These are phyloP conservation scores for Hawksworthiomyces lignivorus DNA, from an alignment of 2,329 filamentous ascomycete genomes.

Conservation along the genomic window DNA sequence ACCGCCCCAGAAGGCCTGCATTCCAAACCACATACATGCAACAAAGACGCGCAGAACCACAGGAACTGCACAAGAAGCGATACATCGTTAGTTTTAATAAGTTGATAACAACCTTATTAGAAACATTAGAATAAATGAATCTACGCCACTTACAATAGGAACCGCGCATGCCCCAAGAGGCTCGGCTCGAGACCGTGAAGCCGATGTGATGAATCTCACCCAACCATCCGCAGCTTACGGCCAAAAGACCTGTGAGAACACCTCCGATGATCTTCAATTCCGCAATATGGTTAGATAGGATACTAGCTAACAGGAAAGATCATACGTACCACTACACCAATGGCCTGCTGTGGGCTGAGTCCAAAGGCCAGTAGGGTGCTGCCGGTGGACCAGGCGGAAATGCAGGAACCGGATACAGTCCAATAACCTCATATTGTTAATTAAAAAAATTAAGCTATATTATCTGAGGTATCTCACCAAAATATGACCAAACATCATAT, in stretches of 20 bases:
- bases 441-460: no score
- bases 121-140: no score
- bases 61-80: conserved; percentile 12
- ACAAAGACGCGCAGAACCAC: conserved; percentile 24
- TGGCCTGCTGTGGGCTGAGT: conserved; percentile 12
- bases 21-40: conserved; percentile 27
- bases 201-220: conserved; percentile 30
- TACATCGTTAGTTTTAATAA: not conserved
- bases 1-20: conserved; percentile 21
- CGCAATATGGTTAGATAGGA: no score
- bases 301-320: conserved; percentile 22
- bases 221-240: conserved; percentile 25
- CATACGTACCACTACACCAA: conserved; percentile 15
- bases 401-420: conserved; percentile 11
- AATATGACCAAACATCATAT: conserved; percentile 18
- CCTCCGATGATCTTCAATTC: conserved; percentile 30
- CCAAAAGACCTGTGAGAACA: conserved; percentile 17
- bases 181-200: conserved; percentile 32
- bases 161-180: conserved; percentile 34
- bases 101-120: no score
- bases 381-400: conserved; percentile 12
- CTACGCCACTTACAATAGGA: conserved; percentile 29
- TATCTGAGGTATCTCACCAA: conserved; percentile 1
- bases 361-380: conserved; percentile 12
- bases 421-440: conserved; percentile 3